phyloP scores from a whole-genome alignment of 371 early-diverging fungal genomes.

The Mucor sp. region DNA sequence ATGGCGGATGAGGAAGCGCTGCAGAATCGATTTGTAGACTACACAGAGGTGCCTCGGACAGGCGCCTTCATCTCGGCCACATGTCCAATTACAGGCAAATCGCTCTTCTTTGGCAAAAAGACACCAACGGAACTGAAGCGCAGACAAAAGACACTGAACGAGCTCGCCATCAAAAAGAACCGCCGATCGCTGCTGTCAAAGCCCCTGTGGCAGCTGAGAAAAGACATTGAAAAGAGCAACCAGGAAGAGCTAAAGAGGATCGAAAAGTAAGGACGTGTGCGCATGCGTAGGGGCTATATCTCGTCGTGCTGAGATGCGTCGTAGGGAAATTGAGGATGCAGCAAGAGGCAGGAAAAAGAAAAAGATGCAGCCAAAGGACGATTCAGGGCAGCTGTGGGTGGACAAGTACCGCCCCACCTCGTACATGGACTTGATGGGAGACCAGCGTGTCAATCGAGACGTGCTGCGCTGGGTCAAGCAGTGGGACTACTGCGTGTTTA shows the following conservation, averaged over 20 bases:
- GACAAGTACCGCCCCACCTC: conserved; percentile 87
- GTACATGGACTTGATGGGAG: conserved; percentile 93
- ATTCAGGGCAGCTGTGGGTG: conserved; percentile 69
- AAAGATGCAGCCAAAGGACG: conserved; percentile 20
- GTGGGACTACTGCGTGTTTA: conserved; percentile 97
- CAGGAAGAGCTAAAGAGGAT: conserved; percentile 16
- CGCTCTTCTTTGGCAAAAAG: conserved; percentile 53
- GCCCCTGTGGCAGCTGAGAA: conserved; percentile 35
- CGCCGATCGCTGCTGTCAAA: conserved; percentile 22
- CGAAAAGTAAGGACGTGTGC: conserved; percentile 14
- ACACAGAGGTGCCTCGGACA: conserved; percentile 17
- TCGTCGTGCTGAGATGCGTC: conserved; percentile 41
- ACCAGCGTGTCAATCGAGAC: conserved; percentile 85
- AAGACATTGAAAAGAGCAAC: conserved; percentile 22
- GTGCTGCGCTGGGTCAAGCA: conserved; percentile 92
- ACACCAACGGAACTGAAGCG: conserved; percentile 8
- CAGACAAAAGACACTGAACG: conserved; percentile 6
- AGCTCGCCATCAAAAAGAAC: conserved; percentile 8
- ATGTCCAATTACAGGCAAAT: conserved; percentile 42
- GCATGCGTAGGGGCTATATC: neutral
- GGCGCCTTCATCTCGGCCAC: conserved; percentile 27
- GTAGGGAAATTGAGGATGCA: conserved; percentile 42
- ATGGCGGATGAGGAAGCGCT: neutral
- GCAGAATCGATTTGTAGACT: neutral
- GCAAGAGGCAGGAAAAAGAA: conserved; percentile 36